Evolutionary conservation across 352 stramenopile species (phyloP).

Genomic region (Thraustochytrium sp.): DNA sequence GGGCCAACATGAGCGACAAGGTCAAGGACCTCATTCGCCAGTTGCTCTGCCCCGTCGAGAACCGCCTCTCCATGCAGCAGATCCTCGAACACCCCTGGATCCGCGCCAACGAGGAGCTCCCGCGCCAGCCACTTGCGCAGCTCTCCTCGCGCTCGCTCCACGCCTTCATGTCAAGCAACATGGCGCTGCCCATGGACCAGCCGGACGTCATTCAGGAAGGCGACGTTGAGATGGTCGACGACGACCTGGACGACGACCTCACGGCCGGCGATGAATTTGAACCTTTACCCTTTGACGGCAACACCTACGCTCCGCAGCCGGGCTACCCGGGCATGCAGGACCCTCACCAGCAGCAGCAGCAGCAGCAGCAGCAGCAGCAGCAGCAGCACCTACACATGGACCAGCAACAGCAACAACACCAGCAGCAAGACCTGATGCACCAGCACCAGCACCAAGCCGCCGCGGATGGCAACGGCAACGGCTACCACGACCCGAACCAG

Average conservation of each 20-base stretch:
- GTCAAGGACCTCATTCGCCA: conserved; percentile 63
- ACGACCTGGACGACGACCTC: background rate
- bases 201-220: background rate
- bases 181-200: background rate
- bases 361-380: background rate
- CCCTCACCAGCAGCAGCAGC: background rate
- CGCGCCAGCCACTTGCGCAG: background rate
- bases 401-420: background rate
- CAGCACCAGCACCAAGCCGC: no score
- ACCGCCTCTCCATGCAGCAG: conserved; percentile 63
- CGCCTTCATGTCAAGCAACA: conserved; percentile 12
- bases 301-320: background rate
- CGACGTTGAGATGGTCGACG: background rate
- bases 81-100: conserved; percentile 71
- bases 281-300: conserved; percentile 20
- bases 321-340: background rate
- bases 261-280: background rate
- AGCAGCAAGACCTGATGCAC: no score
- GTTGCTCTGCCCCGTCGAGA: conserved; percentile 62
- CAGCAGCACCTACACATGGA: no score
- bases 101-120: background rate
- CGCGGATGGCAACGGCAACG: no score
- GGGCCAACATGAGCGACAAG: conserved; percentile 51
- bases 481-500: no score
- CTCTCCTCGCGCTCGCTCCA: background rate